These are phyloP conservation scores for Pseudozyma sp. DNA, from an alignment of 1,284 basidiomycete genomes.

Conservation along the genomic window DNA sequence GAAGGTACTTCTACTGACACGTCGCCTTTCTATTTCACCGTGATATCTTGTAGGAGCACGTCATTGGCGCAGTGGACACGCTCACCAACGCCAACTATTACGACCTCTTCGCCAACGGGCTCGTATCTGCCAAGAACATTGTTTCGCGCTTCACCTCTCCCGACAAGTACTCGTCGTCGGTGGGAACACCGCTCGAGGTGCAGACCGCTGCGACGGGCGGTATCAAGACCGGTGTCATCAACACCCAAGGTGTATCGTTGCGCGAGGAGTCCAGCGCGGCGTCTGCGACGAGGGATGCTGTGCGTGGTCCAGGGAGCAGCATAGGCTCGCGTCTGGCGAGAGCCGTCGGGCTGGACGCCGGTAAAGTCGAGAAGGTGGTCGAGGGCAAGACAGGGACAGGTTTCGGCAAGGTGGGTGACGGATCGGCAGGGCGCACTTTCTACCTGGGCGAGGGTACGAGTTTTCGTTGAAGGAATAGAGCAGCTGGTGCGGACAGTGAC, in stretches of 20 bases:
- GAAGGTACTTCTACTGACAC: neutral
- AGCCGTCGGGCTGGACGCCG: slow-evolving; percentile 30
- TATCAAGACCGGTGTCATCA: slow-evolving; percentile 45
- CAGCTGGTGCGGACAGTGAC: too few species aligned
- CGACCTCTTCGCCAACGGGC: slow-evolving; percentile 44
- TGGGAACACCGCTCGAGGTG: slow-evolving; percentile 23
- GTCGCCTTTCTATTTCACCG: neutral
- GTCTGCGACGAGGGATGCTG: slow-evolving; percentile 11
- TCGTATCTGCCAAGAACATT: slow-evolving; percentile 35
- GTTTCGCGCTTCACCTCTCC: slow-evolving; percentile 16
- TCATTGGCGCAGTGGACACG: slow-evolving; percentile 32
- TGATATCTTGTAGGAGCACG: slow-evolving; percentile 28
- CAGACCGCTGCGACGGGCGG: slow-evolving; percentile 36
- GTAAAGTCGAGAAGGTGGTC: slow-evolving; percentile 34
- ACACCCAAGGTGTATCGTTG: slow-evolving; percentile 44
- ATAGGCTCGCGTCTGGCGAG: slow-evolving; percentile 39
- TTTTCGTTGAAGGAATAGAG: slow-evolving; percentile 18
- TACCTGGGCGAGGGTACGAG: slow-evolving; percentile 52
- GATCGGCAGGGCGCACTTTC: slow-evolving; percentile 35
- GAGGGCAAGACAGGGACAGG: slow-evolving; percentile 43
- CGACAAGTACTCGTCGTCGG: slow-evolving; percentile 4
- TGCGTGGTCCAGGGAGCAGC: slow-evolving; percentile 30
- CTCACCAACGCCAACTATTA: slow-evolving; percentile 49
- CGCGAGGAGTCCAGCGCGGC: slow-evolving; percentile 20
- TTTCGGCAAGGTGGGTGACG: slow-evolving; percentile 34